Evolutionary conservation across 2,329 filamentous ascomycete species (phyloP).

Genomic region (Trichoderma atrobrunneum): DNA sequence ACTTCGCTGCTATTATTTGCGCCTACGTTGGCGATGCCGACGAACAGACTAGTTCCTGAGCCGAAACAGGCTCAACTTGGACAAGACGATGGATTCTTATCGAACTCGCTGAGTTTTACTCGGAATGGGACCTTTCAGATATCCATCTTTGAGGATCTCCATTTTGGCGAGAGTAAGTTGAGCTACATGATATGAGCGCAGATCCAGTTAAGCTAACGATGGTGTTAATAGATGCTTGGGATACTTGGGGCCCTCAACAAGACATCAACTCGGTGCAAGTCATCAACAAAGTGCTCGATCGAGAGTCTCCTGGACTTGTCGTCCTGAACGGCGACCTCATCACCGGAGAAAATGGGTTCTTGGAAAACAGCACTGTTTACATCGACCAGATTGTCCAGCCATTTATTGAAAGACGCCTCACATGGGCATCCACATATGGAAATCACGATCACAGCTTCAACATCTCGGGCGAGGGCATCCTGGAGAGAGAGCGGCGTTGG

Average conservation of each 20-base stretch:
- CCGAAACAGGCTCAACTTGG: background rate
- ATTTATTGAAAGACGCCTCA: slow-evolving; percentile 51
- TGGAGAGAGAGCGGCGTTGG: slow-evolving; percentile 41
- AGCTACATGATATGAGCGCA: background rate
- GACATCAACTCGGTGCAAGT: slow-evolving; percentile 57
- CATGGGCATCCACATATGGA: slow-evolving; percentile 68
- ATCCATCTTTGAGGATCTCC: slow-evolving; percentile 65
- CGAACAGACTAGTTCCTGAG: background rate
- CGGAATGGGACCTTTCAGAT: slow-evolving; percentile 49
- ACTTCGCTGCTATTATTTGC: background rate
- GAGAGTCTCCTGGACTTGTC: slow-evolving; percentile 57
- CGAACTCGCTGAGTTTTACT: slow-evolving; percentile 33
- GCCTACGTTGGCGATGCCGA: background rate
- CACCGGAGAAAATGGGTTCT: slow-evolving; percentile 61
- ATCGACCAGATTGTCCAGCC: slow-evolving; percentile 59
- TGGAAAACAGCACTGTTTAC: slow-evolving; percentile 54
- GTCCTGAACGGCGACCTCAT: slow-evolving; percentile 71
- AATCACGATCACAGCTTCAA: slow-evolving; percentile 67
- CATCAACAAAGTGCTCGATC: slow-evolving; percentile 56
- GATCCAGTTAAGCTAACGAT: slow-evolving; percentile 1
- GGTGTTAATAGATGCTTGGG: slow-evolving; percentile 39
- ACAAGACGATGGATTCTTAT: background rate
- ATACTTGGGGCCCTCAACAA: slow-evolving; percentile 46
- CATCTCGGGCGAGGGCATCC: slow-evolving; percentile 46
- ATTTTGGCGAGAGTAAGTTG: slow-evolving; percentile 64